phyloP scores from a whole-genome alignment of 2,329 filamentous ascomycete species.

The Alternaria sp. region DNA sequence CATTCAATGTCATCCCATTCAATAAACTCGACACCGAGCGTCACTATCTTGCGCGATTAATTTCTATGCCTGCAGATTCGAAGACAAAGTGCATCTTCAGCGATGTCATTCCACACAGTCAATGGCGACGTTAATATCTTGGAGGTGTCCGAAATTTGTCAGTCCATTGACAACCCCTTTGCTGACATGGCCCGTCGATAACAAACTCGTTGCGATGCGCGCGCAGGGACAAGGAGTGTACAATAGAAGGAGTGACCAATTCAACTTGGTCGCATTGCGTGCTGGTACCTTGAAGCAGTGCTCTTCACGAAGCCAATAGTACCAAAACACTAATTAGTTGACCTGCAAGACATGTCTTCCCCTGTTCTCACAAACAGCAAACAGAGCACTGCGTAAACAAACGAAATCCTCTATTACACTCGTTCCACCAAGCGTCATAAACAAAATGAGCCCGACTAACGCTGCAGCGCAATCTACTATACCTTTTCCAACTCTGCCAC shows the following conservation, averaged over 20 bases:
- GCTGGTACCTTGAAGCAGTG: background rate
- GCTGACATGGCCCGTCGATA: background rate
- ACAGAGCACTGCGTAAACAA: background rate
- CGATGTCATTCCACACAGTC: background rate
- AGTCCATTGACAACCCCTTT: background rate
- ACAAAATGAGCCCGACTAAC: background rate
- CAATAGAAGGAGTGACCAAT: background rate
- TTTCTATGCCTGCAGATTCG: background rate
- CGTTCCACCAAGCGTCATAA: background rate
- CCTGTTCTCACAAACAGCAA: background rate
- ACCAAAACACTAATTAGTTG: background rate
- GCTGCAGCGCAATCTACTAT: background rate
- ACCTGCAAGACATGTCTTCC: background rate
- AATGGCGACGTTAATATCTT: background rate
- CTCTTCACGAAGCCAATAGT: background rate
- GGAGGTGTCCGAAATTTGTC: background rate
- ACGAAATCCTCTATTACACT: background rate
- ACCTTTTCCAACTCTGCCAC: conserved; percentile 3
- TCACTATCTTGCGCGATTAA: background rate
- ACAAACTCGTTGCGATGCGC: background rate
- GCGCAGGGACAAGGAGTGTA: background rate
- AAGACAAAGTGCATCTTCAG: background rate
- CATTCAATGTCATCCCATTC: background rate
- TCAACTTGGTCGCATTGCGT: background rate
- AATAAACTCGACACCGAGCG: background rate